Evolutionary conservation across 352 stramenopile genomes (phyloP), one percentile per base, ranked within the genome.

Genomic region (Phytophthora boehmeriae): DNA sequence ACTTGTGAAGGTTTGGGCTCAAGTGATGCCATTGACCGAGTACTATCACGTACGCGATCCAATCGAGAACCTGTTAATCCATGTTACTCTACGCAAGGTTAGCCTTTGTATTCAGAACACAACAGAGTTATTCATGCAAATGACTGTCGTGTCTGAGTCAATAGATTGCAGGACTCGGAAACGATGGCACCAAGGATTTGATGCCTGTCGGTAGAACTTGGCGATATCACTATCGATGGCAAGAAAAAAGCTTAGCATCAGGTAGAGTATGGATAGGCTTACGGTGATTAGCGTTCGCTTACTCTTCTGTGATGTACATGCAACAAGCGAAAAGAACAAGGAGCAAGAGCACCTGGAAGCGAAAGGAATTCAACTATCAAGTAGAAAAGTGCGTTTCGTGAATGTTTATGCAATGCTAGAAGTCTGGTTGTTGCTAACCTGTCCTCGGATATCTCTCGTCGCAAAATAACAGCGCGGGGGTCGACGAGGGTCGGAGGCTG

Each of bases 1-100:
- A 30, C 25, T 30, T 30, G 25, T 6, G 42, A n/a, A 27, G 39
- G 6, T 28, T 16, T 38, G 36, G 11, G n/a, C 20, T 48, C 19
- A 20, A 16, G 42, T 30, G 27, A 85, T 77, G 71, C 52, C 57
- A 42, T 46, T 67, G 47, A 88, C 77, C 41, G 64, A 78, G 30
- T 83, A 78, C 67, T 93, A 90, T 59, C 82, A 91, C 75, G 83
- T 84, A 42, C 76, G 75, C 59, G 81, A 90, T 54, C 80, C 84
- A 9, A 89, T 93, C 57, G 80, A 89, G 60, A 87, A 90, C 50
- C 57, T 93, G 14, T 66, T 63, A 41, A 41, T 93, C 28, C 62
- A 66, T 16, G 78, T 90, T 20, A 79, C 70, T 2, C 68, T 86
- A 19, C 80, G 81, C 41, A 91, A 93, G 80, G 84, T 88, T 25